Evolutionary conservation across 768 basidiomycete species (phyloP).

Genomic region (Tylopilus rubrobrunneus): DNA sequence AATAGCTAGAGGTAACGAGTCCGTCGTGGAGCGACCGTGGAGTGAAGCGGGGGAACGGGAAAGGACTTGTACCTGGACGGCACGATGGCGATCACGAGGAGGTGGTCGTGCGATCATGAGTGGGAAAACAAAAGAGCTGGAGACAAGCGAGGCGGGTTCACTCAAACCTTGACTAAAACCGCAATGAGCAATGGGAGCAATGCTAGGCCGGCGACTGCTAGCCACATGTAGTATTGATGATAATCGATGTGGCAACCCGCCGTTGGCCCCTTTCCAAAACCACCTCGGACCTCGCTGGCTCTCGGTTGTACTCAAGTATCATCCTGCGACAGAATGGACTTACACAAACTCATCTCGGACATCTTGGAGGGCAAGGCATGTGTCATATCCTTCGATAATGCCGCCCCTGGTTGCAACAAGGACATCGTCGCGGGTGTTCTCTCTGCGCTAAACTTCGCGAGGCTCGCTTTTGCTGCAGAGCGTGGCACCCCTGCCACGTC

Average conservation of each 20-base stretch:
- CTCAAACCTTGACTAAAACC: not conserved
- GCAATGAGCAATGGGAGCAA: too few species aligned
- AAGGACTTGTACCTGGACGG: not conserved
- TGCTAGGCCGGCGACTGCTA: too few species aligned
- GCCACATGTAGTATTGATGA: too few species aligned
- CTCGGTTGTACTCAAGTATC: not conserved
- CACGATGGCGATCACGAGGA: not conserved
- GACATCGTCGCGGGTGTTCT: constrained; percentile 46
- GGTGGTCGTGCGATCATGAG: not conserved
- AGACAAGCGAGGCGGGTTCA: not conserved
- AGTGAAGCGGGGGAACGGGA: not conserved
- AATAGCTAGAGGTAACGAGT: not conserved
- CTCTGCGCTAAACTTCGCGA: constrained; percentile 56
- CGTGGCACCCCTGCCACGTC: constrained; percentile 3
- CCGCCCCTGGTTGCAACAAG: constrained; percentile 34
- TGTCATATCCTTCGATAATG: constrained; percentile 40
- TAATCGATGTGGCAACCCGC: too few species aligned
- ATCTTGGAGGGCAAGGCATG: constrained; percentile 28
- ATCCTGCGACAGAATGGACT: constrained; percentile 6
- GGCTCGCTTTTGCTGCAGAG: constrained; percentile 36
- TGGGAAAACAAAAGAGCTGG: not conserved
- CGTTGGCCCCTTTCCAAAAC: not conserved
- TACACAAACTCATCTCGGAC: constrained; percentile 12
- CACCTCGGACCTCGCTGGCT: not conserved
- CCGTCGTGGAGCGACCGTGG: not conserved